phyloP scores from a whole-genome alignment of 2,329 filamentous ascomycete species.

The Nemania sp. region DNA sequence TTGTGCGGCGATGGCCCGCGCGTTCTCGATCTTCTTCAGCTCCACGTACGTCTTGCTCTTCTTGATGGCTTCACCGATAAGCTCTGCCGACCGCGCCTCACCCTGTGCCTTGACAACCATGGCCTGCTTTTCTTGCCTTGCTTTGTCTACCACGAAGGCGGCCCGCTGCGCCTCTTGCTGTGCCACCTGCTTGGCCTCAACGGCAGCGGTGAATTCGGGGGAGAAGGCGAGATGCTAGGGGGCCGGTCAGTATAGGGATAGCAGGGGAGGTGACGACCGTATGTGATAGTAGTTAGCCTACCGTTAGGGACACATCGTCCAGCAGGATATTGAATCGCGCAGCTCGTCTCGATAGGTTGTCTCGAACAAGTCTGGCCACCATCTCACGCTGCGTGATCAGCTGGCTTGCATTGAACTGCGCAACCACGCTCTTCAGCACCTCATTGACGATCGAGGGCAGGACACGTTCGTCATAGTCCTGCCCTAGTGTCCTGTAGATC shows the following conservation, averaged over 20 bases:
- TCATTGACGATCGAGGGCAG: constrained; percentile 98
- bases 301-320: constrained; percentile 95
- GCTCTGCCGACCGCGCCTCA: constrained; percentile 96
- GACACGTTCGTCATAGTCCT: constrained; percentile 96
- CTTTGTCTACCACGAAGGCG: constrained; percentile 98
- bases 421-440: constrained; percentile 97
- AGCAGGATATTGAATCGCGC: constrained; percentile 96
- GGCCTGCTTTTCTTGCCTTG: constrained; percentile 98
- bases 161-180: constrained; percentile 96
- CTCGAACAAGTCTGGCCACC: constrained; percentile 86
- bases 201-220: constrained; percentile 73
- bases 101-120: constrained; percentile 98
- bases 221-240: constrained; percentile 71
- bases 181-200: constrained; percentile 75
- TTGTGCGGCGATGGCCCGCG: constrained; percentile 82
- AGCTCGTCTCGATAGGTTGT: constrained; percentile 88
- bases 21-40: constrained; percentile 97
- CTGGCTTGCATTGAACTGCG: constrained; percentile 98
- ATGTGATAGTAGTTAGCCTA: constrained; percentile 50
- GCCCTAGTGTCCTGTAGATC: constrained; percentile 94
- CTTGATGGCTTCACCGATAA: constrained; percentile 99
- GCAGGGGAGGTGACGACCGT: not conserved
- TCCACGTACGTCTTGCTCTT: constrained; percentile 97
- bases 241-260: constrained; percentile 32
- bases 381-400: constrained; percentile 99